Evolutionary conservation across 192 early-diverging fungal species (phyloP).

Genomic region (Gonapodya sp.): DNA sequence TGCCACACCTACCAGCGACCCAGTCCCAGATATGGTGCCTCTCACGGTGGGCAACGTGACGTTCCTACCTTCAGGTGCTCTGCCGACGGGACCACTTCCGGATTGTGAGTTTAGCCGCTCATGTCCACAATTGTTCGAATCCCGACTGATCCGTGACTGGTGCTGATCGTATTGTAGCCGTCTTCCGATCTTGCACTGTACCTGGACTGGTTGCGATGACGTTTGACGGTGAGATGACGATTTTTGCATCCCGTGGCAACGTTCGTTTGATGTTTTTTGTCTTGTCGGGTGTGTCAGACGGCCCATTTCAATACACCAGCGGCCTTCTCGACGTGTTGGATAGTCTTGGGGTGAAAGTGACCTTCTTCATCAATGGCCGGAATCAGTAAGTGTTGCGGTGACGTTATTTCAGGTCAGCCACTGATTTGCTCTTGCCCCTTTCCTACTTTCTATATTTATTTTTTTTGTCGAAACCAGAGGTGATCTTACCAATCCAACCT

Average conservation of each 20-base stretch:
- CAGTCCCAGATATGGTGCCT: not conserved
- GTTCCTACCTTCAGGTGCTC: not conserved
- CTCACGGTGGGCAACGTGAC: not conserved
- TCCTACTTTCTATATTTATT: too few relatives aligned
- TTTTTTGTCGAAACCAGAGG: too few relatives aligned
- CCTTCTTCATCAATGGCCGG: constrained; percentile 13
- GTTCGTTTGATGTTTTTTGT: not conserved
- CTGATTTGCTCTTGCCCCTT: not conserved
- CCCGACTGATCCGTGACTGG: not conserved
- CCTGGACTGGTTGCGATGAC: not conserved
- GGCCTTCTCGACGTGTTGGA: constrained; percentile 8
- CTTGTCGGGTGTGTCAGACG: constrained; percentile 10
- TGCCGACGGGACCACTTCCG: not conserved
- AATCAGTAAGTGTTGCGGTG: not conserved
- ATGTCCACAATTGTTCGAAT: too few relatives aligned
- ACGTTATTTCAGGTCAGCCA: not conserved
- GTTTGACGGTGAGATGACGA: not conserved
- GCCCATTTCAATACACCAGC: constrained; percentile 12
- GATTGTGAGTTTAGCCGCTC: not conserved
- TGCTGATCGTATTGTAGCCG: not conserved
- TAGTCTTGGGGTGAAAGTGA: not conserved
- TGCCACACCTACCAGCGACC: not conserved
- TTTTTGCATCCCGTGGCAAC: not conserved
- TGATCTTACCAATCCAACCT: not conserved
- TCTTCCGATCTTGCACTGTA: not conserved